phyloP scores from a whole-genome alignment of 1,284 basidiomycete genomes.

The Puccinia polysora region DNA sequence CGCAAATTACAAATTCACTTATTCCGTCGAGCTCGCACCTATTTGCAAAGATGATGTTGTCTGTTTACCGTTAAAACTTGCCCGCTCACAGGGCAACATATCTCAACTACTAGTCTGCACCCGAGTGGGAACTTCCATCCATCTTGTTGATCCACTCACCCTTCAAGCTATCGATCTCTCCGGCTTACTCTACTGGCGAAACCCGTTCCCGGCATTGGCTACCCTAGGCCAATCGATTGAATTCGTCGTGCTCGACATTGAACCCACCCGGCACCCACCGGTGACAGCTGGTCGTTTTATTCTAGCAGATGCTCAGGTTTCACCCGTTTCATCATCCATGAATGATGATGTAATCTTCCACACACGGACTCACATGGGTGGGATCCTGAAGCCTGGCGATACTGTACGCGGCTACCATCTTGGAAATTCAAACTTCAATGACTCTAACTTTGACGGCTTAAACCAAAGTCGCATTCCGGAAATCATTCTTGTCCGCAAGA shows the following conservation, averaged over 20 bases:
- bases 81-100: conserved; percentile 79
- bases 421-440: conserved; percentile 86
- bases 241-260: conserved; percentile 91
- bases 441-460: conserved; percentile 73
- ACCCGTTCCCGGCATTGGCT: conserved; percentile 78
- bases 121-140: conserved; percentile 84
- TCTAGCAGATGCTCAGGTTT: conserved; percentile 90
- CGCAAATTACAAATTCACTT: conserved; percentile 95
- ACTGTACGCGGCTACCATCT: conserved; percentile 86
- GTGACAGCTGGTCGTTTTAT: conserved; percentile 58
- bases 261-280: conserved; percentile 62
- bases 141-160: conserved; percentile 82
- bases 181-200: conserved; percentile 80
- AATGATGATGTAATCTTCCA: conserved; percentile 82
- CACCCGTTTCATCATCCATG: conserved; percentile 68
- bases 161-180: conserved; percentile 77
- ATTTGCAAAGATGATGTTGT: conserved; percentile 98
- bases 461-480: conserved; percentile 69
- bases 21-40: conserved; percentile 93
- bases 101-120: conserved; percentile 77
- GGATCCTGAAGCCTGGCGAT: conserved; percentile 91
- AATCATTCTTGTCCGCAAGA: conserved; percentile 88
- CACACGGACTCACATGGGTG: conserved; percentile 91
- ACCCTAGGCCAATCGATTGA: conserved; percentile 80
- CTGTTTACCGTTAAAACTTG: conserved; percentile 76